Evolutionary conservation across 129 eudicot genomes (phyloP), one percentile per base, ranked within the genome.

Genomic region (Helichrysum umbraculigerum): DNA sequence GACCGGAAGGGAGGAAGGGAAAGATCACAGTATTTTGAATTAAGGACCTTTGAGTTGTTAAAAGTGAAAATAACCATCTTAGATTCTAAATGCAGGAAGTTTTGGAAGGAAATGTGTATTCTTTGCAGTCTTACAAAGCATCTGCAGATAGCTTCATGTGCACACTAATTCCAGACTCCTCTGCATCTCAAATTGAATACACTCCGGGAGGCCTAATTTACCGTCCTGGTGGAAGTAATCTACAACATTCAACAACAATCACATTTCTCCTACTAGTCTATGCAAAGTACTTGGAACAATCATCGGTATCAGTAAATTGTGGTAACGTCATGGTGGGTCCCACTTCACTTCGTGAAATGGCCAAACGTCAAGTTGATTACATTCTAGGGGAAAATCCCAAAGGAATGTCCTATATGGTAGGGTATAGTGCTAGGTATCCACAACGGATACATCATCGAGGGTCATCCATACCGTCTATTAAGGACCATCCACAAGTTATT

Each of bases 381-480:
- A 91, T 94, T 59, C 81, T 94, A 59, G 98, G 98, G 7, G 97
- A 91, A 20, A 94, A 94, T 77, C 98, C 98, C 1, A 87, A 76
- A 37, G 97, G 97, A 3, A 85, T 91, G 90, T 94, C 98, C 9
- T 94, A 94, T 71, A 91, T 94, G 98, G 97, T 91, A 4, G 98
- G 98, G 51, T 94, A 91, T 68, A 89, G 98, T 20, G 74, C 78
- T 20, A 68, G 86, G 70, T 84, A 82, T 68, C 98, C 98, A 7
- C 93, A 89, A 85, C 82, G 89, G 35, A 87, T 94, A 34, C 98
- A 94, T 71, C 98, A 94, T 61, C 90, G 98, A 25, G 97, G 93
- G 35, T 89, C 98, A 0, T 94, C 98, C 10, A 19, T 94, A 34
- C 98, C 98, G 11, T 88, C 96, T 0, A 57, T 79, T 34, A 89